A percentile compares a stretch with the other conserved stretches of the same genome.
Evolutionary conservation across 2,329 filamentous ascomycete species (phyloP).

Genomic region (Colletotrichum sp.): DNA sequence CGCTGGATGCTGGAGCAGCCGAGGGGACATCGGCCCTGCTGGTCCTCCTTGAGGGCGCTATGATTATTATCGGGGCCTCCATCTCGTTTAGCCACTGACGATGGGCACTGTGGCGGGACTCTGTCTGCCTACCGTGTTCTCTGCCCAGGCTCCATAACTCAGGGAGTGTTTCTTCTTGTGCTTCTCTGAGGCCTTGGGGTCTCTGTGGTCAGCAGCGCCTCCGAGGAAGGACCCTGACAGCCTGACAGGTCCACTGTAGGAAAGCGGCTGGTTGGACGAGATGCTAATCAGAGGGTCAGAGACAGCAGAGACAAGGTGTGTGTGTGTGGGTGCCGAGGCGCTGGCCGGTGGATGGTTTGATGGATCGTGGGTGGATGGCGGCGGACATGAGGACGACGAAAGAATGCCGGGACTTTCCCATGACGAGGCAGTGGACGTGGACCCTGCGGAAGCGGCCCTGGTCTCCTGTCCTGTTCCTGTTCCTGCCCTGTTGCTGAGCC

Average conservation of each 20-base stretch:
- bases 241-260: neutral
- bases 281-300: neutral
- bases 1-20: neutral
- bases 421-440: neutral
- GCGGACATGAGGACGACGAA: neutral
- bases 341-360: neutral
- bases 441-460: neutral
- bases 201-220: neutral
- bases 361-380: neutral
- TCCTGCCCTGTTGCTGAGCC: neutral
- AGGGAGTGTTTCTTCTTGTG: neutral
- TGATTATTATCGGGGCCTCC: constrained; percentile 4
- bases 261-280: constrained; percentile 1
- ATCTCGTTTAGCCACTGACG: neutral
- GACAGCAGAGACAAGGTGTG: neutral
- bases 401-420: constrained; percentile 1
- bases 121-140: neutral
- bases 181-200: neutral
- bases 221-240: constrained; percentile 3
- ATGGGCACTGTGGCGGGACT: neutral
- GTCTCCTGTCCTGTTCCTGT: neutral
- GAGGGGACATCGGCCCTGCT: constrained; percentile 8
- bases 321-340: neutral
- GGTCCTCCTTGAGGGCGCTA: neutral
- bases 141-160: neutral